A percentile compares a stretch with the other conserved stretches of the same genome.
phyloP scores from a whole-genome alignment of 768 basidiomycete genomes.

The Tephrocybe sp. region DNA sequence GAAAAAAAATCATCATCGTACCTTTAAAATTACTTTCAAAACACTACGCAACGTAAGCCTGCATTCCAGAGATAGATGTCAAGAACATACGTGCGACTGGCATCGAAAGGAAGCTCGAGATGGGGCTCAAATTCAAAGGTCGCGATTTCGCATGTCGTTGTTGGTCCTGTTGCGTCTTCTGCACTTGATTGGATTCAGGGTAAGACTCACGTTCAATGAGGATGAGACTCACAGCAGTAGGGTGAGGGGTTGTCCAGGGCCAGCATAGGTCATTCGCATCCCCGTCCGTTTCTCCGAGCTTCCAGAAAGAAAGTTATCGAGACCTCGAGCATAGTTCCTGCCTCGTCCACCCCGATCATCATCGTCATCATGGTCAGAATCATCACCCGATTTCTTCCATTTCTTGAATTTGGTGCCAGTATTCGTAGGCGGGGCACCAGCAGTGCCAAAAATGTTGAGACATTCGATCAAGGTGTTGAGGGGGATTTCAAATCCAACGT shows the following conservation, averaged over 20 bases:
- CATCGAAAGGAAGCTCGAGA: conserved; percentile 78
- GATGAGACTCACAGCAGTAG: conserved; percentile 64
- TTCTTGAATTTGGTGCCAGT: conserved; percentile 41
- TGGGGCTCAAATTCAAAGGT: conserved; percentile 84
- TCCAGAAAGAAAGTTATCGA: conserved; percentile 62
- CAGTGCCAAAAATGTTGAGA: conserved; percentile 92
- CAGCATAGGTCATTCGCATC: conserved; percentile 83
- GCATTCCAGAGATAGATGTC: background rate
- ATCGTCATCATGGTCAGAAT: conserved; percentile 42
- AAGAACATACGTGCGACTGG: conserved; percentile 52
- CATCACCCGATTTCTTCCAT: conserved; percentile 49
- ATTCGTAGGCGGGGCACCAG: conserved; percentile 40
- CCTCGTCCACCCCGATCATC: conserved; percentile 38
- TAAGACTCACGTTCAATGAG: background rate
- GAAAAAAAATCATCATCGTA: conserved; percentile 21
- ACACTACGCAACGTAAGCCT: conserved; percentile 40
- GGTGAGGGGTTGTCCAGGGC: conserved; percentile 75
- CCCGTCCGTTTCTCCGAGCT: conserved; percentile 68
- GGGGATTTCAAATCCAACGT: conserved; percentile 75
- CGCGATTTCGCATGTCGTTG: conserved; percentile 83
- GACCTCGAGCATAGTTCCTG: conserved; percentile 25
- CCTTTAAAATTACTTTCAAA: conserved; percentile 85
- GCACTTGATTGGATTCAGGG: conserved; percentile 40
- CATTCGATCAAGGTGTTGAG: conserved; percentile 86
- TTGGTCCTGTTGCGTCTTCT: conserved; percentile 79